Evolutionary conservation across 1,284 basidiomycete species (phyloP).

Genomic region (Apiotrichum montevideense): DNA sequence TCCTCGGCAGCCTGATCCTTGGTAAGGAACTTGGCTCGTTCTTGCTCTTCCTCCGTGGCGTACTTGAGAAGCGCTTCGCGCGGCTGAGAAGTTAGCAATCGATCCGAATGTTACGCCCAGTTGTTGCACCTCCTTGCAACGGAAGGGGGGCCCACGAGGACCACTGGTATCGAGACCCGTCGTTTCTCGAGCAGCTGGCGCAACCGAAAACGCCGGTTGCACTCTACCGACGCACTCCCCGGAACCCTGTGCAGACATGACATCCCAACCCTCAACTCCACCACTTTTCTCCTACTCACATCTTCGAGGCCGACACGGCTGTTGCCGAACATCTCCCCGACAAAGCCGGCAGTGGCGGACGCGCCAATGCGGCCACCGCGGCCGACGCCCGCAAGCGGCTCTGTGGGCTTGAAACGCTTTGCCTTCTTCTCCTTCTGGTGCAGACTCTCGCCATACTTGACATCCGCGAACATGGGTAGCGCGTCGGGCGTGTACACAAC

Average conservation of each 20-base stretch:
- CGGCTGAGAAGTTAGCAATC: constrained; percentile 55
- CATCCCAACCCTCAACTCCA: too few species aligned
- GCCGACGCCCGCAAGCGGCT: constrained; percentile 86
- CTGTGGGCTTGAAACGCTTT: constrained; percentile 82
- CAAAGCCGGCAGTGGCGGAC: constrained; percentile 88
- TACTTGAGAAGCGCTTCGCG: constrained; percentile 94
- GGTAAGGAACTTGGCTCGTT: constrained; percentile 12
- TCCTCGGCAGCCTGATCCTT: background rate
- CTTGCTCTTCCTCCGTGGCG: constrained; percentile 61
- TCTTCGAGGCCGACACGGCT: constrained; percentile 60
- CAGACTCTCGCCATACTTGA: constrained; percentile 72
- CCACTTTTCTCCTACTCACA: constrained; percentile 56
- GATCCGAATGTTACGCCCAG: too few species aligned
- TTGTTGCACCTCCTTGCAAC: too few species aligned
- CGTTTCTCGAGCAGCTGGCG: too few species aligned
- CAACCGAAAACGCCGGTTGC: too few species aligned
- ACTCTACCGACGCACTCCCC: too few species aligned
- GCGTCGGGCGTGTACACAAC: constrained; percentile 82
- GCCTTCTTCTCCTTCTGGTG: constrained; percentile 81
- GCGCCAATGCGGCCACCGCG: constrained; percentile 89
- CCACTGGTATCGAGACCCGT: too few species aligned
- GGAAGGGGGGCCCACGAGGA: too few species aligned
- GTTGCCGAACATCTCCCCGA: constrained; percentile 70
- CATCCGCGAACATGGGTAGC: constrained; percentile 79
- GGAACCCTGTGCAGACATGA: too few species aligned